Evolutionary conservation across 805 yeast genomes (phyloP).

Genomic region (Wickerhamiella nectarea): DNA sequence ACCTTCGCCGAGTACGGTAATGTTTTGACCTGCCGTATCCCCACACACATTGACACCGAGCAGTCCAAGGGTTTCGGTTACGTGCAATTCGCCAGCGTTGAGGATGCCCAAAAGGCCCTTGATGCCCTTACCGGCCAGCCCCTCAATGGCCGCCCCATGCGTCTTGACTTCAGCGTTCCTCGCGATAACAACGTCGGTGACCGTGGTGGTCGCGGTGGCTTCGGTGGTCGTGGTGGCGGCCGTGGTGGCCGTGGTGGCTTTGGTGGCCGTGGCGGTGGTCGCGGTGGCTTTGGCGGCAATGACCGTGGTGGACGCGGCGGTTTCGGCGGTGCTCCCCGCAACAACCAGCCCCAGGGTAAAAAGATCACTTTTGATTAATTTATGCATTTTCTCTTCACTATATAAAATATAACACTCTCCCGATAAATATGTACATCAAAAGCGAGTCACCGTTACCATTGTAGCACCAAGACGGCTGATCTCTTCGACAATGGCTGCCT

Average conservation of each 20-base stretch:
- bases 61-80: slow-evolving; percentile 99
- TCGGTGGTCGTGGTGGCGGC: slow-evolving; percentile 24
- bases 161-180: slow-evolving; percentile 92
- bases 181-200: slow-evolving; percentile 41
- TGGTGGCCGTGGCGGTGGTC: slow-evolving; percentile 17
- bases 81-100: slow-evolving; percentile 77
- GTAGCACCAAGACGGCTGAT: slow-evolving; percentile 35
- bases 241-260: slow-evolving; percentile 17
- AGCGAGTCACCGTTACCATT: slow-evolving; percentile 20
- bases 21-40: slow-evolving; percentile 81
- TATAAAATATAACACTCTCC: neutral
- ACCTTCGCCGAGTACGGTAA: slow-evolving; percentile 67
- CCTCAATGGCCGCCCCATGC: slow-evolving; percentile 82
- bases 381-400: neutral
- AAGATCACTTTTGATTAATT: slow-evolving; percentile 16
- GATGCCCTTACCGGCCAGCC: slow-evolving; percentile 79
- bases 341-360: slow-evolving; percentile 18
- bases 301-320: slow-evolving; percentile 18
- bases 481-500: slow-evolving; percentile 59
- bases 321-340: slow-evolving; percentile 15
- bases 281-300: slow-evolving; percentile 17
- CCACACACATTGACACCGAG: slow-evolving; percentile 97
- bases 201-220: slow-evolving; percentile 20
- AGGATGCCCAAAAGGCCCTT: slow-evolving; percentile 80
- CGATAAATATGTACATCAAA: slow-evolving; percentile 9